Evolutionary conservation across 139 green algal species (phyloP).

Genomic region (Medakamo hakoo): DNA sequence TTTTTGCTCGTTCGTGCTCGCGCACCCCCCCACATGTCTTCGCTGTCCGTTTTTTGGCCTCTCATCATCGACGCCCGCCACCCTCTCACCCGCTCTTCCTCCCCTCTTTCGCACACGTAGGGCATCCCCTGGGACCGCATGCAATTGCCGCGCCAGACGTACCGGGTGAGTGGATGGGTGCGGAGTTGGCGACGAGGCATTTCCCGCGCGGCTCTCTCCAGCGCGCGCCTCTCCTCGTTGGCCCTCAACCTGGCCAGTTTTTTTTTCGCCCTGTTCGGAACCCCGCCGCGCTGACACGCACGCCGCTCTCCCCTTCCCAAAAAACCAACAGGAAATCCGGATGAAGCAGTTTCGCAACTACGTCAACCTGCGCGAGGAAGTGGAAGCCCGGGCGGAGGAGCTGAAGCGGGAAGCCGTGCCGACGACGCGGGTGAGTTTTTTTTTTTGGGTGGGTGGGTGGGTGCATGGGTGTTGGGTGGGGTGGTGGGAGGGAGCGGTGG

Average conservation of each 20-base stretch:
- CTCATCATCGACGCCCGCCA: no score
- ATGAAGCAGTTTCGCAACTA: conserved; percentile 72
- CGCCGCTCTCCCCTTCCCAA: no score
- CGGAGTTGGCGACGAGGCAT: no score
- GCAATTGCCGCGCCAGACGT: conserved; percentile 47
- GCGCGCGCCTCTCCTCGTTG: no score
- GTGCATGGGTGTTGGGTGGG: background rate
- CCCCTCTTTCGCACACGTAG: conserved; percentile 11
- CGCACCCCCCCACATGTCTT: background rate
- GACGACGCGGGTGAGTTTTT: background rate
- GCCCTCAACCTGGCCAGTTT: no score
- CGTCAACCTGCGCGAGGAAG: conserved; percentile 52
- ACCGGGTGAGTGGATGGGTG: conserved; percentile 21
- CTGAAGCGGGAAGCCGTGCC: background rate
- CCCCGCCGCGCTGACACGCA: no score
- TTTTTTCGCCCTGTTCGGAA: no score
- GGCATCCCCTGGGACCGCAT: conserved; percentile 76
- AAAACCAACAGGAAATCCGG: conserved; percentile 12
- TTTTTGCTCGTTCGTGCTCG: no score
- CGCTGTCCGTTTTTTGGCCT: background rate
- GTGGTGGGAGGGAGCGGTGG: background rate
- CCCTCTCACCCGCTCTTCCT: no score
- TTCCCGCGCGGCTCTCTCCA: no score
- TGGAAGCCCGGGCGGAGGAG: conserved; percentile 9
- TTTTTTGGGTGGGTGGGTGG: background rate